These are phyloP conservation scores for Hypoxylon fragiforme DNA, from an alignment of 495 filamentous ascomycete genomes.

Conservation along the genomic window DNA sequence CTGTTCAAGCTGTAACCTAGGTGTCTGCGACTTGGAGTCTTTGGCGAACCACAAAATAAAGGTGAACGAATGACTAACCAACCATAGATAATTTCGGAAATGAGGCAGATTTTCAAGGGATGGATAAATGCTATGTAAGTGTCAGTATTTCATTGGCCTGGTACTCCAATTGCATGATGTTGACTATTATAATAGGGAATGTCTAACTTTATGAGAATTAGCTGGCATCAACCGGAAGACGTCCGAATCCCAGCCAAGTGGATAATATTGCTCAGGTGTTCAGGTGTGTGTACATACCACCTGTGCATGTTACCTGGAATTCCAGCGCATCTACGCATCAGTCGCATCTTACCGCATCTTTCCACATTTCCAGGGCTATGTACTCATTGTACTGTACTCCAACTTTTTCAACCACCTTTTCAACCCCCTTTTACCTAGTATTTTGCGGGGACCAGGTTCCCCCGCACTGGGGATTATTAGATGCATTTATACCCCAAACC, in stretches of 20 bases:
- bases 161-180: background rate
- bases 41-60: too few species aligned
- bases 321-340: too few species aligned
- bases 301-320: too few species aligned
- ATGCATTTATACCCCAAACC: slow-evolving; percentile 18
- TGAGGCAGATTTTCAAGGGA: background rate
- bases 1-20: too few species aligned
- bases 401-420: too few species aligned
- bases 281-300: too few species aligned
- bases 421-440: too few species aligned
- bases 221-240: background rate
- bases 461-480: slow-evolving; percentile 19
- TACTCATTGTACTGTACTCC: too few species aligned
- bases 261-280: background rate
- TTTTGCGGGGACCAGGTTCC: slow-evolving; percentile 22
- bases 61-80: too few species aligned
- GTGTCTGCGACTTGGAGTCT: too few species aligned
- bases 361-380: too few species aligned
- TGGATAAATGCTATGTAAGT: background rate
- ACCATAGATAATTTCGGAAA: background rate
- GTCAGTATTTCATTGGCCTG: background rate
- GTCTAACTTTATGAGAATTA: background rate
- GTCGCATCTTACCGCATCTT: too few species aligned
- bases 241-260: background rate
- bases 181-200: background rate